Conservation (phyloP, 176 grass and related monocot genomes). For the Pharus latifolius region DNA sequence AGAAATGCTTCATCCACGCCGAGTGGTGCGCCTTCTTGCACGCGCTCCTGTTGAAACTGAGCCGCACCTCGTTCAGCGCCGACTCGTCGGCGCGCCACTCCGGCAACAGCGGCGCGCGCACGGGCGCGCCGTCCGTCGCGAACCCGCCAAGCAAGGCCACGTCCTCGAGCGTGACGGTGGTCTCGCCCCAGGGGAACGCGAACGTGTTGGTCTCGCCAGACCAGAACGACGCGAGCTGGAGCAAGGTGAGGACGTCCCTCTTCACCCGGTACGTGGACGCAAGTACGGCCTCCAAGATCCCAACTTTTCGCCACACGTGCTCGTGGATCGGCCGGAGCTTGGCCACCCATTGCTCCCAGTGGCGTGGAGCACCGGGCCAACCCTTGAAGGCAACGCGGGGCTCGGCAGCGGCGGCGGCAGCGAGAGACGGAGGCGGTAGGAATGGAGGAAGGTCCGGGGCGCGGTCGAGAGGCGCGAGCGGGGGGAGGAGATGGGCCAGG, state of each 20-base stretch:
- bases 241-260: constrained; percentile 32
- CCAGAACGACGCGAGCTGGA: constrained; percentile 66
- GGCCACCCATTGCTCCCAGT: constrained; percentile 73
- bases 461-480: neutral
- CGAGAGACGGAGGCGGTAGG: constrained; percentile 9
- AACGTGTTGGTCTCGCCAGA: constrained; percentile 49
- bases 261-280: constrained; percentile 59
- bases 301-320: constrained; percentile 45
- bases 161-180: constrained; percentile 71
- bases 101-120: constrained; percentile 26
- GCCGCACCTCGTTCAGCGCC: constrained; percentile 51
- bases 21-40: constrained; percentile 95
- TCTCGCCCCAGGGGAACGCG: constrained; percentile 86
- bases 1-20: constrained; percentile 81
- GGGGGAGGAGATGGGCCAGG: constrained; percentile 30
- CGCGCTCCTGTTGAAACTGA: constrained; percentile 65
- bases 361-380: constrained; percentile 50
- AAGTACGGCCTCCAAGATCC: constrained; percentile 59
- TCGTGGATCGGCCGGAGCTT: constrained; percentile 56
- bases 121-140: constrained; percentile 39
- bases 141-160: constrained; percentile 47
- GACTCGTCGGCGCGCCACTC: constrained; percentile 50
- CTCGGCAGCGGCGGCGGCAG: constrained; percentile 25
- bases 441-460: neutral
- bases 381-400: constrained; percentile 63